Base-by-base conservation (phyloP, 106 monocot genomes). In the Alisma plantagoaquatica region DNA sequence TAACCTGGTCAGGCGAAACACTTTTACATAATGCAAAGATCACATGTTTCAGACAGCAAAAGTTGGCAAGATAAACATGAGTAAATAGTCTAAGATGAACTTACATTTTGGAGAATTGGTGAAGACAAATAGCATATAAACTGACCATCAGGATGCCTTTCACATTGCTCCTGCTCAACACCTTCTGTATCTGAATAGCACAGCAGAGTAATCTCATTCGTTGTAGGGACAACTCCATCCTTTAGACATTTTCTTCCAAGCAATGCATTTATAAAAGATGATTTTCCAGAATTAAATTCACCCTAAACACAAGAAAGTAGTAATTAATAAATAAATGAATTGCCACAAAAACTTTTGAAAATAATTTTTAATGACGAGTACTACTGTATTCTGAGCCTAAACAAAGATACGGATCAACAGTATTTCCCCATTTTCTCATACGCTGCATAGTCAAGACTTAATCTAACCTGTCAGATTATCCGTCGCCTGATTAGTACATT, bases 201-300 rank as follows among this genome's bases (percentile, higher is more conserved):
- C 35, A 96, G 53, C 23, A 96, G 59, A 66, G 89, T 84, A 45
- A 96, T 89, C 76, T 96, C 96, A 76, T 89, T 89, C 46, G 96
- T 96, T 3, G 89, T 96, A 49, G 96, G 96, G 41, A 89, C 70
- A 41, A 96, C 96, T 52, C 96, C 96, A 59, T 89, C 84, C 52
- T 84, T 81, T 11, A 96, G 81, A 38, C 85, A 96, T 56, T 57
- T 84, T 68, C 78, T 81, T 60, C 96, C 89, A 78, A 96, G 89
- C 26, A 94, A 63, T 35, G 94, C 84, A 81, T 94, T 94, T 75
- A 88, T 88, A 31, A 94, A 66, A 43, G 94, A 81, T 28, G 96
- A 96, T 72, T 96, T 96, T 33, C 96, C 96, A 45, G 96, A 89
- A 60, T 96, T 96, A 58, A 89, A 96, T 71, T 96, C 96, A 55